Percentiles rank a stretch among this genome's conserved stretches.
Evolutionary conservation across 306 rosid species (phyloP).

Genomic region (Carpinus viminea): DNA sequence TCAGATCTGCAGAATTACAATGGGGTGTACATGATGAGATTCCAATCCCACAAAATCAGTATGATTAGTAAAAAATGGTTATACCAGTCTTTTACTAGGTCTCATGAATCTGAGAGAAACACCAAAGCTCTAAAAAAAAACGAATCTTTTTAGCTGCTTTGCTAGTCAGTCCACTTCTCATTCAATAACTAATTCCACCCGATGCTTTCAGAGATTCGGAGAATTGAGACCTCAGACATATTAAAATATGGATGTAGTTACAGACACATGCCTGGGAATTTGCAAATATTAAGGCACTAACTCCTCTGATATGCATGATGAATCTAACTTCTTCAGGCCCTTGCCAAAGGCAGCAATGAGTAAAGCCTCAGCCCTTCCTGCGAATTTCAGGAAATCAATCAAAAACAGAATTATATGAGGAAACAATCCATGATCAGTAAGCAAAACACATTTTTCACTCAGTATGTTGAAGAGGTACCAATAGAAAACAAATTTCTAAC

Average conservation of each 20-base stretch:
- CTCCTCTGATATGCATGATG: conserved; percentile 35
- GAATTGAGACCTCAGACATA: neutral
- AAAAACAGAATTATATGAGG: conserved; percentile 7
- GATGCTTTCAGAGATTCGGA: neutral
- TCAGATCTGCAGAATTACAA: neutral
- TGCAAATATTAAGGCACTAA: conserved; percentile 26
- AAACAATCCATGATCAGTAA: neutral
- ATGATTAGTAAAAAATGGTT: neutral
- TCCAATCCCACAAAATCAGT: neutral
- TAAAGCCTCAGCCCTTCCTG: conserved; percentile 96
- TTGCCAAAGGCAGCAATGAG: conserved; percentile 95
- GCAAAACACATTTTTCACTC: neutral
- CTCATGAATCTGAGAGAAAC: conserved; percentile 3
- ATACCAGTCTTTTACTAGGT: neutral
- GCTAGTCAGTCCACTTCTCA: conserved; percentile 2
- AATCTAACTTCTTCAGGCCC: conserved; percentile 37
- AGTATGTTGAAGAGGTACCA: neutral
- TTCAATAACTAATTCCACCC: neutral
- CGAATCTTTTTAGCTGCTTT: neutral
- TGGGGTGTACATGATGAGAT: neutral
- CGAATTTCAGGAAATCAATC: conserved; percentile 22
- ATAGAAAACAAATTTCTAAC: neutral
- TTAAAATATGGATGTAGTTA: neutral
- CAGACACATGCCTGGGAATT: neutral
- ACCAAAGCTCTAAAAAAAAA: neutral